These are phyloP conservation scores for Xerocomus spinulosus DNA, from an alignment of 768 basidiomycete genomes.

Conservation along the genomic window DNA sequence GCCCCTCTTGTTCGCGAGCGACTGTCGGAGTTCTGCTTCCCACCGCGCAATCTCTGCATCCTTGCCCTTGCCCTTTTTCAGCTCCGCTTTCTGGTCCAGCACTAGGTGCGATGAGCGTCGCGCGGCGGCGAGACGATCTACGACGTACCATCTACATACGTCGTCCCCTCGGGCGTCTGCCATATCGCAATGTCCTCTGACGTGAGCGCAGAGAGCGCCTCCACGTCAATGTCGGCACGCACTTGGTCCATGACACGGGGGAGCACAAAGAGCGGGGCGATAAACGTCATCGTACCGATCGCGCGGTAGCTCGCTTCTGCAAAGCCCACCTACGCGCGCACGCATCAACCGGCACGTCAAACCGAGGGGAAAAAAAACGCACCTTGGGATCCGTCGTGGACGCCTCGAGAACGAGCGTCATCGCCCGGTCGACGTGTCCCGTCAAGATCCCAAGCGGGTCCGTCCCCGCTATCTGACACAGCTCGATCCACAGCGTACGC, in stretches of 20 bases:
- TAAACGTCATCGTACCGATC: constrained; percentile 72
- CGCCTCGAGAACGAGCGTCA: constrained; percentile 47
- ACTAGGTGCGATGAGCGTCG: constrained; percentile 53
- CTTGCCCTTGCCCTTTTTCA: constrained; percentile 84
- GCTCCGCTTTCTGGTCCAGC: constrained; percentile 48
- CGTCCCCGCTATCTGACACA: constrained; percentile 61
- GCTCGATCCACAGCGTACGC: constrained; percentile 62
- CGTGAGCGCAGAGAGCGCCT: constrained; percentile 56
- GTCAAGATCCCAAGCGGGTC: constrained; percentile 65
- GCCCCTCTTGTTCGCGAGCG: constrained; percentile 72
- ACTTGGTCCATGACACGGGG: constrained; percentile 69
- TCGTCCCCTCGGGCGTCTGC: constrained; percentile 77
- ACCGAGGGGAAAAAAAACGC: neutral
- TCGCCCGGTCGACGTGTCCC: constrained; percentile 43
- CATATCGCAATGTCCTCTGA: constrained; percentile 78
- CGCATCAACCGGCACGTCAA: neutral
- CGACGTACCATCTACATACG: constrained; percentile 71
- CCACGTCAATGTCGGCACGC: constrained; percentile 56
- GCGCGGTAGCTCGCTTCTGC: constrained; percentile 70
- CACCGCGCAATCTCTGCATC: constrained; percentile 87
- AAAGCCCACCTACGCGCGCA: constrained; percentile 50
- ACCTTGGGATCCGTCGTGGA: constrained; percentile 48
- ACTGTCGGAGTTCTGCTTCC: constrained; percentile 91
- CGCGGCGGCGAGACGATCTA: too few species aligned
- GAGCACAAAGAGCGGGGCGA: constrained; percentile 65